Evolutionary conservation across 2,329 filamentous ascomycete species (phyloP).

Genomic region (Dactylellina drechsleri): DNA sequence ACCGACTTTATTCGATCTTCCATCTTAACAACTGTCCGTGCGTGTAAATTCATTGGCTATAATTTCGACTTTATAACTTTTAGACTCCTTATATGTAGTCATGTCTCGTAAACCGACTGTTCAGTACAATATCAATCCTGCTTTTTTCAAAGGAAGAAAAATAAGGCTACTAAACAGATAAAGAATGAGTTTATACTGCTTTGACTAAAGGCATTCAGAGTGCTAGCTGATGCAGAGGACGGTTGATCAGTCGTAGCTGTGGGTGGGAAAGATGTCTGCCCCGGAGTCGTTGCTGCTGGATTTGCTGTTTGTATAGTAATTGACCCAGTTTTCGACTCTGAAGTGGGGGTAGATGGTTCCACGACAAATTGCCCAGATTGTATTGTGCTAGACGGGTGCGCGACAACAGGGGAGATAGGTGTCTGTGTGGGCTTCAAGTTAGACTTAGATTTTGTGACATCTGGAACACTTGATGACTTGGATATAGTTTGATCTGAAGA

Average conservation of each 20-base stretch:
- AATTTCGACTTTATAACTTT: too few species aligned
- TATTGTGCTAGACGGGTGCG: neutral
- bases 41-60: too few species aligned
- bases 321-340: constrained; percentile 1
- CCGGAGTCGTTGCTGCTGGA: constrained; percentile 13
- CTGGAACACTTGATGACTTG: neutral
- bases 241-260: constrained; percentile 31
- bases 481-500: neutral
- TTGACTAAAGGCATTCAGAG: constrained; percentile 31
- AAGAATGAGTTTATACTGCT: constrained; percentile 45
- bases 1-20: too few species aligned
- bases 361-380: constrained; percentile 23
- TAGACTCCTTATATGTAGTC: too few species aligned
- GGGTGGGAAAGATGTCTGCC: constrained; percentile 31
- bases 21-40: too few species aligned
- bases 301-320: constrained; percentile 38
- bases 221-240: constrained; percentile 38
- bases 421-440: neutral
- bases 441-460: neutral
- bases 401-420: neutral
- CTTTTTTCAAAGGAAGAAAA: constrained; percentile 22
- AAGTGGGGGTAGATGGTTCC: neutral
- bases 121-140: too few species aligned
- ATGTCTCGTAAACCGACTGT: too few species aligned
- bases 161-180: constrained; percentile 33